phyloP scores from a whole-genome alignment of 2,329 filamentous ascomycete genomes.

The Pseudopyricularia cyperi region DNA sequence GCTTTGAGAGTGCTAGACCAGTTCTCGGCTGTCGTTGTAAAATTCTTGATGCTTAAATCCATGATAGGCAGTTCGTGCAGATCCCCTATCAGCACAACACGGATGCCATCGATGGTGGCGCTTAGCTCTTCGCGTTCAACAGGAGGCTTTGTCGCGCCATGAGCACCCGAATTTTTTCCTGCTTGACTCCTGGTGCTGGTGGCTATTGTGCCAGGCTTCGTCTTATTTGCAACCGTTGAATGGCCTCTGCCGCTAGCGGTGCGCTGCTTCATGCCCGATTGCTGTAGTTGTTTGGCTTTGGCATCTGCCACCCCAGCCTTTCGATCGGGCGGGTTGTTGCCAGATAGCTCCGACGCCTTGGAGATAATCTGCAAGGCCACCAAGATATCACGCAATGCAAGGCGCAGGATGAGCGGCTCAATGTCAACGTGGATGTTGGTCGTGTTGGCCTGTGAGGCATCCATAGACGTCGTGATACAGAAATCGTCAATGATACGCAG shows the following conservation, averaged over 20 bases:
- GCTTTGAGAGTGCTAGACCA: constrained; percentile 84
- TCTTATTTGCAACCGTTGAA: constrained; percentile 33
- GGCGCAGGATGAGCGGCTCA: constrained; percentile 77
- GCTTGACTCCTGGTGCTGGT: constrained; percentile 7
- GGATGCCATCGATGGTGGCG: constrained; percentile 75
- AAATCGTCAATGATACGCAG: constrained; percentile 95
- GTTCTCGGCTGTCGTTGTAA: constrained; percentile 71
- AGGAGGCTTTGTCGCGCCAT: constrained; percentile 17
- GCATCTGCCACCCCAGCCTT: constrained; percentile 29
- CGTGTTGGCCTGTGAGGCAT: constrained; percentile 47
- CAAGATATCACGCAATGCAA: constrained; percentile 89
- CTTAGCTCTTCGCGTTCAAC: constrained; percentile 60
- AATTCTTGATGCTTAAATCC: constrained; percentile 85
- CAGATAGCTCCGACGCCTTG: constrained; percentile 78
- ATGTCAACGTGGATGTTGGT: constrained; percentile 79
- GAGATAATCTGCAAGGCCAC: constrained; percentile 86
- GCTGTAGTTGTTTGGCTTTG: constrained; percentile 41
- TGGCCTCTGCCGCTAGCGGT: constrained; percentile 42
- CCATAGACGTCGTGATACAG: constrained; percentile 78
- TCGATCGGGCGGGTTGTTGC: constrained; percentile 30
- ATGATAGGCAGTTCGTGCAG: constrained; percentile 89
- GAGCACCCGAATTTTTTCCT: constrained; percentile 7
- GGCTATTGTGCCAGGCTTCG: constrained; percentile 18
- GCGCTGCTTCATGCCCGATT: constrained; percentile 36
- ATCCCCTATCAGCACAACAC: constrained; percentile 89